Conservation (phyloP, 805 yeast genomes). For the Ogataea paradorogensis region DNA sequence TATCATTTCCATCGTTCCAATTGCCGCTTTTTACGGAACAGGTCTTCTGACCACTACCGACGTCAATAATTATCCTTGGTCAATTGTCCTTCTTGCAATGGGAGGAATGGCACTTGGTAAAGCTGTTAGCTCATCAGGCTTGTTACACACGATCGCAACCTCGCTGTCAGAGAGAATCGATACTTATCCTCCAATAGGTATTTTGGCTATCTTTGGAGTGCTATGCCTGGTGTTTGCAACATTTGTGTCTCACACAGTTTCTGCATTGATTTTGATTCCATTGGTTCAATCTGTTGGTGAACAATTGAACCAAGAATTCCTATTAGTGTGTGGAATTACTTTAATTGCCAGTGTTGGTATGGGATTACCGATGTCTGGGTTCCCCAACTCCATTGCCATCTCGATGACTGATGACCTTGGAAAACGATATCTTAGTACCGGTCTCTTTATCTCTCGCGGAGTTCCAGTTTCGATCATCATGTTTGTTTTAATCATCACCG, state of each 20-base stretch:
- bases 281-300: conserved; percentile 49
- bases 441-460: conserved; percentile 50
- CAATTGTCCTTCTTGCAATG: conserved; percentile 53
- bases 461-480: conserved; percentile 48
- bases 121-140: conserved; percentile 49
- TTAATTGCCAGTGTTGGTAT: conserved; percentile 53
- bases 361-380: conserved; percentile 56
- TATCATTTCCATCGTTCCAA: conserved; percentile 45
- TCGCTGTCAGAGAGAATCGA: conserved; percentile 42
- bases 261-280: conserved; percentile 51
- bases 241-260: conserved; percentile 54
- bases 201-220: conserved; percentile 47
- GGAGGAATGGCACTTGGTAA: conserved; percentile 55
- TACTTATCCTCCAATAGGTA: conserved; percentile 42
- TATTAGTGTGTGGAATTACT: conserved; percentile 48
- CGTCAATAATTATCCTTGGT: conserved; percentile 52
- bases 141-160: conserved; percentile 43
- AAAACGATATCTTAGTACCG: conserved; percentile 46
- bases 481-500: conserved; percentile 42
- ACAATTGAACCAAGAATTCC: conserved; percentile 43
- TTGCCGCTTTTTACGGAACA: conserved; percentile 47
- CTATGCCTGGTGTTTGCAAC: conserved; percentile 52
- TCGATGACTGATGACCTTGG: conserved; percentile 55
- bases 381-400: conserved; percentile 57
- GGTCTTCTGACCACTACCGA: conserved; percentile 47